Evolutionary conservation across 1,284 basidiomycete species (phyloP), one percentile per base, ranked within the genome.

Genomic region (Sparassis latifolia): DNA sequence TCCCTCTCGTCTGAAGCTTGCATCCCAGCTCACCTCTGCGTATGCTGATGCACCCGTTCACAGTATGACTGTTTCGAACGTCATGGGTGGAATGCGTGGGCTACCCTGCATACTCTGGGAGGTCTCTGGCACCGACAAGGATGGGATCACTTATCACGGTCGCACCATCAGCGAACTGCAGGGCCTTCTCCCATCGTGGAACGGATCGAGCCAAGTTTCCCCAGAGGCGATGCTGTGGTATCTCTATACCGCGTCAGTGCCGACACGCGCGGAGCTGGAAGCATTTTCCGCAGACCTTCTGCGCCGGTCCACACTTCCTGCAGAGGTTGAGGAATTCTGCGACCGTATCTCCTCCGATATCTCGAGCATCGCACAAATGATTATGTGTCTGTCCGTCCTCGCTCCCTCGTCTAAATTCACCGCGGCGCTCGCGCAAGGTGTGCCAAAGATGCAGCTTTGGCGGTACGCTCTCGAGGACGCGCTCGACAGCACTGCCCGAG

Each of bases 201-300:
- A 27, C 10, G 45, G 50, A 39, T 51, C 50, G 5, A 38, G 37
- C 3, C 50, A 51, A 30, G 28, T 43, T 9, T 47, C 39, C 9
- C 50, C 50, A 7, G 50, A 51, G 41, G 50, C 50, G 37, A 47
- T 51, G 45, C 37, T 51, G 30, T 51, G 50, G 50, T 51, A 47
- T 29, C 50, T 51, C 45, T 51, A 51, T 35, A 51, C 33, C 33
- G 50, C 33, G 30, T 29, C 44, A 5, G 32, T 47, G 5, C 50
- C 50, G 27, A 42, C 29, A 2, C 44, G 33, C 3, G 39, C 31
- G 7, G 50, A 51, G 40, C 40, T 51, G 30, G 45, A 46, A 41
- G 6, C 33, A 4, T 51, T 51, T 31, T 33, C 50, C 10, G 44
- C 44, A 10, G 50, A 51, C 33, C 50, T 51, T 45, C 41, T 37